These are phyloP conservation scores for Podaxis carcinomalis DNA, from an alignment of 768 basidiomycete species.

Conservation along the genomic window DNA sequence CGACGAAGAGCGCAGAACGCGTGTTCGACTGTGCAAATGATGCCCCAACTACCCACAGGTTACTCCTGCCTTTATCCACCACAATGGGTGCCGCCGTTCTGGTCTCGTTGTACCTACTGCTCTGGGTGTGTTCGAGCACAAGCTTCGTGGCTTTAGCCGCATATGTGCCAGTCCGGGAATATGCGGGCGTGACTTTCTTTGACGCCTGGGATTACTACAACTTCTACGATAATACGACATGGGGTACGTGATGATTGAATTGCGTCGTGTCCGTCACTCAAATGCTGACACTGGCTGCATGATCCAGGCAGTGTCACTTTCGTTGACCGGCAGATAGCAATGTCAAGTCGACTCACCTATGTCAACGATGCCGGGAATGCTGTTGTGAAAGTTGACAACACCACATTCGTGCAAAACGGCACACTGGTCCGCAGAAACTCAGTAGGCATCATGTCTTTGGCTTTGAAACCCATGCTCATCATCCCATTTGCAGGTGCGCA, in stretches of 20 bases:
- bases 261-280: not conserved
- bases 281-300: slow-evolving; percentile 2
- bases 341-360: slow-evolving; percentile 48
- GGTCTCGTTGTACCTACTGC: not conserved
- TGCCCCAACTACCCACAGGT: slow-evolving; percentile 2
- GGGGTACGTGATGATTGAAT: slow-evolving; percentile 9
- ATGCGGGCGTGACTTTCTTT: slow-evolving; percentile 14
- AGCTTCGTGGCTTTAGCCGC: not conserved
- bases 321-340: slow-evolving; percentile 44
- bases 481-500: slow-evolving; percentile 31
- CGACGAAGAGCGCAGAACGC: not conserved
- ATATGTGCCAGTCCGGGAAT: slow-evolving; percentile 13
- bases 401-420: slow-evolving; percentile 38
- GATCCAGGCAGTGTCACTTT: slow-evolving; percentile 59
- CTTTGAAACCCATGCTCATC: not conserved
- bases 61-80: not conserved
- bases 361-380: slow-evolving; percentile 59
- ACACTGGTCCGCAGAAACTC: slow-evolving; percentile 34
- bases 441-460: slow-evolving; percentile 31
- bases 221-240: slow-evolving; percentile 15
- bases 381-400: slow-evolving; percentile 74
- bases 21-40: not conserved
- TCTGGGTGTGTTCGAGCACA: not conserved
- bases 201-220: slow-evolving; percentile 15
- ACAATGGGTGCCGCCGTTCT: not conserved